Evolutionary conservation across 2,329 filamentous ascomycete genomes (phyloP), one percentile per base, ranked within the genome.

Genomic region (Elsinoe arachidis): DNA sequence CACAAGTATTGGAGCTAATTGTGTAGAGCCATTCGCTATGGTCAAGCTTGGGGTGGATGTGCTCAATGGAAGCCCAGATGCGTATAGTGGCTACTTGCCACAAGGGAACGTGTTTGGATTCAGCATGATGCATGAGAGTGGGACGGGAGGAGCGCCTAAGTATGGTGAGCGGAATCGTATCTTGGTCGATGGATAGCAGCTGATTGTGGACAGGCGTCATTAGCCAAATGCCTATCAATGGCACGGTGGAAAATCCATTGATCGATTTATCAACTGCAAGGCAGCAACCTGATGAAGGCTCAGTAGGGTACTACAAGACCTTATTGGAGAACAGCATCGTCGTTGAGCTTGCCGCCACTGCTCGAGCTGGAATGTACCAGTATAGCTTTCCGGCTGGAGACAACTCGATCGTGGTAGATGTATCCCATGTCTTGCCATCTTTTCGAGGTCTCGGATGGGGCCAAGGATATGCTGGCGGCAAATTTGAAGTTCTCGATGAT

Each of bases 91-190:
- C 0, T 75, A 74, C 61, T 66, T 65, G 12, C 67, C 67, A 2
- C 54, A 66, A 51, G 67, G 68, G 11, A 62, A 64, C 2, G 66
- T 67, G 23, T 65, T 63, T 2, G 65, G 61, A 21, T 64, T 66
- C 52, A 63, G 54, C 35, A 75, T 85, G 77, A 80, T 85, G 64
- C 83, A 86, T 62, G 82, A 85, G 65, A 80, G 79, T 60, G 83
- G 84, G 2, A 88, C 84, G 0, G 85, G 85, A 6, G 85, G 85
- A 1, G 82, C 82, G 1, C 83, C 85, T 1, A 87, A 87, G 67
- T 88, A 87, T 60, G 85, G 85, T 3, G 81, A 85, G 44, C n/a
- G n/a, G n/a, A n/a, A n/a, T n/a, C n/a, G 7, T 47, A 3, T 10
- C 6, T 33, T 6, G 5, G 3, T 15, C 14, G 19, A 14, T 3